These are phyloP conservation scores for Corniculantispora saksenae DNA, from an alignment of 2,329 filamentous ascomycete species.

Conservation along the genomic window DNA sequence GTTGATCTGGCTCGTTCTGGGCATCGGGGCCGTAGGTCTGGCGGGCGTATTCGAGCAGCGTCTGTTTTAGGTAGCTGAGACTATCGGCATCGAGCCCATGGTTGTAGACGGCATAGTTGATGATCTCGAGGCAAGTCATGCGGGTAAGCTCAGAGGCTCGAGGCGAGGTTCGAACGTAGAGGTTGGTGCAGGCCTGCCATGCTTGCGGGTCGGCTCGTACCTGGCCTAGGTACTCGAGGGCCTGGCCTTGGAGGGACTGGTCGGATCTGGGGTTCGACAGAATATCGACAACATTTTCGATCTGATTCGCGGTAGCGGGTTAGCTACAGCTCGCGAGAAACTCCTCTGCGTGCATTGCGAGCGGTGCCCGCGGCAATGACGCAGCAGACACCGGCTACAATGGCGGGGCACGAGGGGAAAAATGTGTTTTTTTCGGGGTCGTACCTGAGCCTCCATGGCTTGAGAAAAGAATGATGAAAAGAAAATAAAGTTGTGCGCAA, in stretches of 20 bases:
- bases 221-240: slow-evolving; percentile 77
- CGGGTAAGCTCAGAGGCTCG: slow-evolving; percentile 80
- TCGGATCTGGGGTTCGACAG: slow-evolving; percentile 81
- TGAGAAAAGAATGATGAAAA: slow-evolving; percentile 25
- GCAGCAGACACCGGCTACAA: not conserved
- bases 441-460: slow-evolving; percentile 52
- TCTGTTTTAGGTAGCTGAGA: slow-evolving; percentile 75
- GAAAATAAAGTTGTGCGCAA: slow-evolving; percentile 24
- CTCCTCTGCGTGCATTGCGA: slow-evolving; percentile 18
- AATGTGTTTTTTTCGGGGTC: slow-evolving; percentile 21
- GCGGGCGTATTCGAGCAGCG: slow-evolving; percentile 77
- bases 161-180: slow-evolving; percentile 75
- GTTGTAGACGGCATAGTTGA: slow-evolving; percentile 88
- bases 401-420: slow-evolving; percentile 17
- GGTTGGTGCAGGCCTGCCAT: slow-evolving; percentile 84
- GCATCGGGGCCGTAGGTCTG: slow-evolving; percentile 67
- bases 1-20: slow-evolving; percentile 65
- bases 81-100: slow-evolving; percentile 73
- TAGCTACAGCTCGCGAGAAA: slow-evolving; percentile 19
- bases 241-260: slow-evolving; percentile 74
- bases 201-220: slow-evolving; percentile 79
- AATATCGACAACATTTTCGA: slow-evolving; percentile 94
- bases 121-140: slow-evolving; percentile 84
- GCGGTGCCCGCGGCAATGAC: slow-evolving; percentile 24
- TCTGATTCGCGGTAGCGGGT: slow-evolving; percentile 50